Evolutionary conservation across 441 rosid species (phyloP), one percentile per base, ranked within the genome.

Genomic region (Viola pubescens): DNA sequence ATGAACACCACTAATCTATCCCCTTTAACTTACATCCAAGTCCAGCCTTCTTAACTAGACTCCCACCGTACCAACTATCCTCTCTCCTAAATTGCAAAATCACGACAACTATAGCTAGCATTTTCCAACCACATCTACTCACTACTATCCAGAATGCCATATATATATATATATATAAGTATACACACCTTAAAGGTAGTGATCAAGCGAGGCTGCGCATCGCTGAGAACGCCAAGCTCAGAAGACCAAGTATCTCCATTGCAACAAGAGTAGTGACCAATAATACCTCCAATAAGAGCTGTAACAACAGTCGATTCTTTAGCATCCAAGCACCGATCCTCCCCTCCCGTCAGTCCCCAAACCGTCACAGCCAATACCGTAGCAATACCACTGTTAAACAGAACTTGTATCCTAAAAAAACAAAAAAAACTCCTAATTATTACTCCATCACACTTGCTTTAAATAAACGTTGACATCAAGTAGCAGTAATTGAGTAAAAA

Each of bases 181-280:
- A 57, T 40, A 63, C 10, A 40, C 58, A 91, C 98, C 98, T 91
- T 91, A 58, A 88, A 73, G 52, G 86, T 88, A n/a, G 98, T 91
- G 77, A 91, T 87, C 59, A 91, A 70, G 47, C 86, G 85, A 14
- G 98, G 98, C 55, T 88, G 91, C 2, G 83, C 79, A 59, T 88
- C 79, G 48, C 96, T 87, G 51, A 91, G 94, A 54, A 88, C 81
- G 57, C 98, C 98, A 49, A 91, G 87, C 83, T 91, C 98, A 0
- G 98, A 91, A 59, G 95, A 91, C 95, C 95, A 89, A 42, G 97
- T 89, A 68, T 91, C 97, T 41, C 97, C 95, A 54, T 85, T 91
- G 76, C 82, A 82, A 63, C 94, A 91, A 9, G 81, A 79, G 61
- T 89, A 91, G 37, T 91, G 98, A 71, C 98, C 98, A 3, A 89